phyloP scores from a whole-genome alignment of 2,329 filamentous ascomycete genomes.

The Penicillium sp. region DNA sequence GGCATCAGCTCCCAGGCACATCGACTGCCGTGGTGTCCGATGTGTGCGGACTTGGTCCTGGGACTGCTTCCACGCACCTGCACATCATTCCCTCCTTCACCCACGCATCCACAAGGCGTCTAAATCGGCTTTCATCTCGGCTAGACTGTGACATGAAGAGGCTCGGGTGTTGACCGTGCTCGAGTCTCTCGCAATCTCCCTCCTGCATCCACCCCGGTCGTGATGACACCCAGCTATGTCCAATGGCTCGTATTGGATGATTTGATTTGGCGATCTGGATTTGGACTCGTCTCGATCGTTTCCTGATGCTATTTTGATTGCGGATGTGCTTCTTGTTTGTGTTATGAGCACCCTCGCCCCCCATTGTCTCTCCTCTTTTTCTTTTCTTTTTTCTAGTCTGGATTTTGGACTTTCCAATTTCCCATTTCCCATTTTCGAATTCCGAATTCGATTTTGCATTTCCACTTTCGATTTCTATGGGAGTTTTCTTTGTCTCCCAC shows the following conservation, averaged over 20 bases:
- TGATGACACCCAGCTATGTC: slow-evolving; percentile 41
- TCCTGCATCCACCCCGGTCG: slow-evolving; percentile 38
- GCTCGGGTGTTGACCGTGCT: slow-evolving; percentile 24
- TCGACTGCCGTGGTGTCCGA: too few species aligned
- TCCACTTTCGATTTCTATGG: slow-evolving; percentile 8
- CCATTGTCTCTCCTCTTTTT: slow-evolving; percentile 9
- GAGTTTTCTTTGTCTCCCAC: slow-evolving; percentile 12
- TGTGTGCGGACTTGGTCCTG: too few species aligned
- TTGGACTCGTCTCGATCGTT: too few species aligned
- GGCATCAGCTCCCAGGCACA: too few species aligned
- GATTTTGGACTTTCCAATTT: background rate
- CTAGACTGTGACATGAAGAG: slow-evolving; percentile 15
- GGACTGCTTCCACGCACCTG: slow-evolving; percentile 25
- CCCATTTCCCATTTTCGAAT: slow-evolving; percentile 6
- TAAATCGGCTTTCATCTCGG: slow-evolving; percentile 16
- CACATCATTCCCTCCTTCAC: slow-evolving; percentile 26
- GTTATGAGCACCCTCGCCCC: too few species aligned
- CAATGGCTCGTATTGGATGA: too few species aligned
- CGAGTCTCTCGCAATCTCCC: slow-evolving; percentile 30
- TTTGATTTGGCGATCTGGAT: too few species aligned
- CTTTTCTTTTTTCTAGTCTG: slow-evolving; percentile 1
- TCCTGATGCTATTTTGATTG: slow-evolving; percentile 30
- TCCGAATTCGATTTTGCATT: slow-evolving; percentile 1
- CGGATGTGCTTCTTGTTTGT: too few species aligned
- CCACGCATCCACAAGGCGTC: slow-evolving; percentile 8